Base-by-base conservation (phyloP, 768 basidiomycete species). In the Termitomyces sp. region DNA sequence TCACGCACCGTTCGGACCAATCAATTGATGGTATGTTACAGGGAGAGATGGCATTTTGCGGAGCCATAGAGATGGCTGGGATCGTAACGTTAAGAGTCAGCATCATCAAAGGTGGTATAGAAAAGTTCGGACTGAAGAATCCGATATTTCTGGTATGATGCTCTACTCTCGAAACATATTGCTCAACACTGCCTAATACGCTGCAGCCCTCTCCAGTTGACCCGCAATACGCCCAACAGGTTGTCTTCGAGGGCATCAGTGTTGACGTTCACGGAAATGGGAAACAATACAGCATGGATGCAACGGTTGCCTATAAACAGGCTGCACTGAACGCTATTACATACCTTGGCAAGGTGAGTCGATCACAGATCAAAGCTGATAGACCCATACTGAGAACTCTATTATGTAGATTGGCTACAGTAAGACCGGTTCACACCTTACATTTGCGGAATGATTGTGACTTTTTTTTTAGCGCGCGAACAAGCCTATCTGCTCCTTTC, bases 21-120 rank as follows among this genome's bases (percentile, higher is more conserved):
- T 7, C 4, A 11, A 8, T 18, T 39, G 6, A 22, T 30, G 7
- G 16, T 37, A 41, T 27, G 61, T 54, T 13, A 6, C 54, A 86
- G 85, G 85, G 85, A 58, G 85, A 86, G 83, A 76, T 89, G 61
- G 81, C 86, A 0, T 89, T 89, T 75, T 89, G 87, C 45, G 88
- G 88, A 31, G 88, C 88, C 3, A 89, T 89, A 56, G 88, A 90
- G 67, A 89, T 89, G 87, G 85, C 87, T 11, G 89, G 89, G 12
- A 81, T 87, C 57, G 81, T 90, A 63, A 90, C 88, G 6, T 82
- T 92, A 67, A 85, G 76, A 57, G 84, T 83, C 13, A 86, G 83
- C 68, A 80, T 92, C 62, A 86, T 91, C 74, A 89, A 88, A 65
- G 83, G 81, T 11, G 89, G 89, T 4, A 71, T 91, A 2, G 83